Conservation (phyloP, 495 filamentous ascomycete species). For the Podospora appendiculata region DNA sequence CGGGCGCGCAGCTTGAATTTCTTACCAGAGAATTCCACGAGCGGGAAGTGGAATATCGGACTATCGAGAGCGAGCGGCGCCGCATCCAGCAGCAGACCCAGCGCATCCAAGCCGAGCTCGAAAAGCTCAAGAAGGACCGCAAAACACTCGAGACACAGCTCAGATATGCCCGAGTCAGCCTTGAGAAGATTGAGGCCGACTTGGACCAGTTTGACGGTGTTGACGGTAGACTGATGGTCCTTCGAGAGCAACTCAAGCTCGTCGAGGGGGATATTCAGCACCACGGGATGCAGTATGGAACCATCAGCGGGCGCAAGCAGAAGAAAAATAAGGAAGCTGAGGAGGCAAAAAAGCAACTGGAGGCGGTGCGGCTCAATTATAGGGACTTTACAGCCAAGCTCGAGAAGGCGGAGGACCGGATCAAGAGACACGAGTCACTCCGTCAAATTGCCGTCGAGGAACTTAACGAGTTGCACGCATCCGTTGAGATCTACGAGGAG, state of each 20-base stretch:
- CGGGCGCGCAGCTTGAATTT: slow-evolving; percentile 56
- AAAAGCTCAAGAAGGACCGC: slow-evolving; percentile 40
- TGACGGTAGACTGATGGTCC: slow-evolving; percentile 29
- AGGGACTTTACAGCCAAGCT: slow-evolving; percentile 41
- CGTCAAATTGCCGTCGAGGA: slow-evolving; percentile 49
- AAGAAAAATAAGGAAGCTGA: slow-evolving; percentile 30
- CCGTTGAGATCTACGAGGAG: slow-evolving; percentile 40
- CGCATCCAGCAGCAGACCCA: slow-evolving; percentile 50
- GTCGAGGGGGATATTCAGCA: slow-evolving; percentile 22
- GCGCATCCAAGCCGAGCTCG: slow-evolving; percentile 47
- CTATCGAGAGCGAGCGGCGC: slow-evolving; percentile 27
- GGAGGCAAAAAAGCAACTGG: slow-evolving; percentile 15
- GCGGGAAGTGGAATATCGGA: slow-evolving; percentile 34
- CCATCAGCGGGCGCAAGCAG: slow-evolving; percentile 24
- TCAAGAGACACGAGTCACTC: slow-evolving; percentile 37
- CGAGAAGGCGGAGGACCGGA: slow-evolving; percentile 52
- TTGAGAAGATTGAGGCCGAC: slow-evolving; percentile 21
- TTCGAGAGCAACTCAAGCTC: slow-evolving; percentile 26
- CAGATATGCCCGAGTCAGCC: slow-evolving; percentile 13
- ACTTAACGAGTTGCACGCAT: slow-evolving; percentile 57
- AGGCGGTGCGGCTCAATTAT: slow-evolving; percentile 23
- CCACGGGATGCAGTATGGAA: slow-evolving; percentile 34
- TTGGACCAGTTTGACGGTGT: slow-evolving; percentile 37
- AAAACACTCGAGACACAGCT: slow-evolving; percentile 16
- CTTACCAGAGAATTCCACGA: slow-evolving; percentile 33